Evolutionary conservation across 345 rosid species (phyloP).

Genomic region (Pistacia vera): DNA sequence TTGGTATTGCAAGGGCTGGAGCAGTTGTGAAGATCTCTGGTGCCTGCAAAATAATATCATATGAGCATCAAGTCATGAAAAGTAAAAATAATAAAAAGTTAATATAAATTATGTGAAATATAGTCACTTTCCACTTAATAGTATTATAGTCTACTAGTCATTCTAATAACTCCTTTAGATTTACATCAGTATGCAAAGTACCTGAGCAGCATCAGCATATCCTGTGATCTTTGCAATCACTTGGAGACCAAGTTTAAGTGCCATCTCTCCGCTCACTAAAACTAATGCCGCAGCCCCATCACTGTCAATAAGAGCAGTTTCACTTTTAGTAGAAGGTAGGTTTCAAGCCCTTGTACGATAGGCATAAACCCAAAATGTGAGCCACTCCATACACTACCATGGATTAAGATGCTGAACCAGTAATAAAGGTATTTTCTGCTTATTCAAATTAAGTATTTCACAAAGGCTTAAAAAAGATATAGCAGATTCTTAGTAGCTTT

Average conservation of each 20-base stretch:
- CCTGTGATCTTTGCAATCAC: constrained; percentile 83
- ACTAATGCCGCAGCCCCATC: constrained; percentile 98
- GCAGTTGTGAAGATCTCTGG: constrained; percentile 94
- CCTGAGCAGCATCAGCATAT: constrained; percentile 98
- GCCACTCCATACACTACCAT: not conserved
- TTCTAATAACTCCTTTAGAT: not conserved
- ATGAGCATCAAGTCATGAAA: constrained; percentile 21
- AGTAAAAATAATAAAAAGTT: not conserved
- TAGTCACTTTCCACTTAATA: not conserved
- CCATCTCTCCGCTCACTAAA: constrained; percentile 88
- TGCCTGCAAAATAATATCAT: constrained; percentile 54
- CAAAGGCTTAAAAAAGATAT: not conserved
- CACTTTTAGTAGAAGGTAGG: constrained; percentile 18
- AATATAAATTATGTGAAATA: not conserved
- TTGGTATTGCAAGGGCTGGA: constrained; percentile 96
- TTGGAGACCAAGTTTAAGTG: constrained; percentile 71
- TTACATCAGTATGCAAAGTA: constrained; percentile 23
- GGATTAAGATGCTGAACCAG: not conserved
- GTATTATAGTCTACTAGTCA: not conserved
- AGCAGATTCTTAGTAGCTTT: not conserved
- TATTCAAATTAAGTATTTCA: not conserved
- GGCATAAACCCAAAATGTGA: not conserved
- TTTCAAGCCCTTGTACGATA: constrained; percentile 4
- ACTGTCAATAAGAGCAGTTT: constrained; percentile 42
- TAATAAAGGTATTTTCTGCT: not conserved